Conservation (phyloP, 139 green algal genomes). For the Zygnema circumcarinatum region DNA sequence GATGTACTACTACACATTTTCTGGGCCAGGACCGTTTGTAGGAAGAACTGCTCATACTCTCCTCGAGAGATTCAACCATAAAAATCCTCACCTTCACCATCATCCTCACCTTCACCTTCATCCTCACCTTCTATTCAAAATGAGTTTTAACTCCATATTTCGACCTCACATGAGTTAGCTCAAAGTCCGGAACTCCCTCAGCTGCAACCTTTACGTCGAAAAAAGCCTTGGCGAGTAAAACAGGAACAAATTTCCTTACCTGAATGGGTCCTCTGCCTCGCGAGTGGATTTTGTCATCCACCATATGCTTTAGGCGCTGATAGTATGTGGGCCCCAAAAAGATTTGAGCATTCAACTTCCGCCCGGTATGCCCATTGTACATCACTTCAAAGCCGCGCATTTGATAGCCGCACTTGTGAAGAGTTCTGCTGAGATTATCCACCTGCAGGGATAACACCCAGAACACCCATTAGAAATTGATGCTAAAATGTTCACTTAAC, state of each 20-base stretch:
- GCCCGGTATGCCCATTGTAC: slow-evolving; percentile 94
- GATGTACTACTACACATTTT: no score
- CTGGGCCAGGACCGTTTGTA: no score
- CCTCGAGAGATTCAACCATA: no score
- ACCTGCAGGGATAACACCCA: slow-evolving; percentile 62
- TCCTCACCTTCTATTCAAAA: no score
- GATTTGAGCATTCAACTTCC: slow-evolving; percentile 73
- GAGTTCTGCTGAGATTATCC: slow-evolving; percentile 86
- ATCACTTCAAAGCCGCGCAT: slow-evolving; percentile 92
- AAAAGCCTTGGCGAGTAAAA: background rate
- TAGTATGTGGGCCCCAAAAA: slow-evolving; percentile 98
- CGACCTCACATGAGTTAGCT: no score
- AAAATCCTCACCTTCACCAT: no score
- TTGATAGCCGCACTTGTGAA: slow-evolving; percentile 89
- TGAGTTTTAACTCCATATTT: no score
- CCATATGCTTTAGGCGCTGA: slow-evolving; percentile 99
- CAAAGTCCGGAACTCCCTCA: no score
- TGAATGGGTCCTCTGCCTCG: slow-evolving; percentile 79
- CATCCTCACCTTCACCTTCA: no score
- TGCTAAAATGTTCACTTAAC: no score
- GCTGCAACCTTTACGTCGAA: no score
- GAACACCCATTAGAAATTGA: slow-evolving; percentile 6
- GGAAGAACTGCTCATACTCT: no score
- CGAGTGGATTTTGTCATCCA: slow-evolving; percentile 97
- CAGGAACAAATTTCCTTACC: background rate